Conservation (phyloP, 495 filamentous ascomycete genomes). For the Thermothielavioides terrestris region DNA sequence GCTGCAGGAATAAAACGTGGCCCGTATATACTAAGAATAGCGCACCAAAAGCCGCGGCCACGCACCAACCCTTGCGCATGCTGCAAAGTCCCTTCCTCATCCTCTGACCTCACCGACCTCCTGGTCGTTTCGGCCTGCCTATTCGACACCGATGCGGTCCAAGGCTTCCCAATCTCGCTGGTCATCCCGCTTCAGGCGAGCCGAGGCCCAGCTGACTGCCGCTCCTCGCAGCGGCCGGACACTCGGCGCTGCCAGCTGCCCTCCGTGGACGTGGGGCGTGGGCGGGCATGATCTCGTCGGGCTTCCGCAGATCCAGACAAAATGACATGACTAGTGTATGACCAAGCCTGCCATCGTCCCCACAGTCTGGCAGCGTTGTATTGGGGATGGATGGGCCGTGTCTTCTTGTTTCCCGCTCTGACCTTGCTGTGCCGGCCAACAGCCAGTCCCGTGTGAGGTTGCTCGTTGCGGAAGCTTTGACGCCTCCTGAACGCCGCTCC, state of each 20-base stretch:
- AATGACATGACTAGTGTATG: slow-evolving; percentile 32
- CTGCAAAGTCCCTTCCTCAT: slow-evolving; percentile 14
- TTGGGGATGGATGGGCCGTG: slow-evolving; percentile 15
- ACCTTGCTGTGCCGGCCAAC: slow-evolving; percentile 16
- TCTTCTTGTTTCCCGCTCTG: slow-evolving; percentile 17
- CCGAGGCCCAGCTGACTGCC: slow-evolving; percentile 18
- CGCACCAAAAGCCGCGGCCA: slow-evolving; percentile 19
- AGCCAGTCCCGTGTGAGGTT: slow-evolving; percentile 24
- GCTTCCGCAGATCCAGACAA: slow-evolving; percentile 2
- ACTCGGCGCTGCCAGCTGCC: slow-evolving; percentile 15
- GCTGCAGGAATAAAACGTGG: slow-evolving; percentile 33
- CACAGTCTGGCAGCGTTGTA: slow-evolving; percentile 14
- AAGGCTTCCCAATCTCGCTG: slow-evolving; percentile 19
- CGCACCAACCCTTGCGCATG: slow-evolving; percentile 20
- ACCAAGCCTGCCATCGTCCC: slow-evolving; percentile 21
- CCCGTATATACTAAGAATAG: slow-evolving; percentile 36
- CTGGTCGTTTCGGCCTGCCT: slow-evolving; percentile 5
- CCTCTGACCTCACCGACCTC: slow-evolving; percentile 19
- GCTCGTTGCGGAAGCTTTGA: slow-evolving; percentile 30
- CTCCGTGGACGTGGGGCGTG: slow-evolving; percentile 9
- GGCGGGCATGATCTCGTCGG: slow-evolving; percentile 1
- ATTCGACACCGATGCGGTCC: slow-evolving; percentile 9
- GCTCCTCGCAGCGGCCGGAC: neutral
- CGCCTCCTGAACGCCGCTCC: too few species aligned
- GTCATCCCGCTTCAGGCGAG: slow-evolving; percentile 7